Percentiles rank a stretch among this genome's conserved stretches.
Evolutionary conservation across 495 filamentous ascomycete species (phyloP).

Genomic region (Chlorociboria aeruginascens): DNA sequence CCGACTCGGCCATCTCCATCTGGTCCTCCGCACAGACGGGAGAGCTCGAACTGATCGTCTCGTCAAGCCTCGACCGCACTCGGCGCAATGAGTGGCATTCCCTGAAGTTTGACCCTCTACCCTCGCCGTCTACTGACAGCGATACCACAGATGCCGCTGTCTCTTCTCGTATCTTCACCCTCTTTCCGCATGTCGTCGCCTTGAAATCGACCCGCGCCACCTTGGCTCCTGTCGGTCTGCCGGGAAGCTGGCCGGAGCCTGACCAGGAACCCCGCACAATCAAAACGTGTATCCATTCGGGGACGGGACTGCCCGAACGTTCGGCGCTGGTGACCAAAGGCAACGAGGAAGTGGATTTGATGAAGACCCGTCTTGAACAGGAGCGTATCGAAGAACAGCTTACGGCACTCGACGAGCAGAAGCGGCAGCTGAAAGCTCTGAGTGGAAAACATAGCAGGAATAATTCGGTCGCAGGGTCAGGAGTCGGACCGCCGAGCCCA

Average conservation of each 20-base stretch:
- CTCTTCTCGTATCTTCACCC: slow-evolving; percentile 10
- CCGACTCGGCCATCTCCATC: slow-evolving; percentile 7
- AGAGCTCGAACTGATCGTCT: slow-evolving; percentile 2
- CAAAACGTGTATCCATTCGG: slow-evolving; percentile 1
- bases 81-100: slow-evolving; percentile 8
- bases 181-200: slow-evolving; percentile 10
- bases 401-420: slow-evolving; percentile 4
- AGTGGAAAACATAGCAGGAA: not conserved
- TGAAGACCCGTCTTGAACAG: not conserved
- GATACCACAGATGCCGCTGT: not conserved
- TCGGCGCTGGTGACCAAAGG: slow-evolving; percentile 8
- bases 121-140: not conserved
- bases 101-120: slow-evolving; percentile 5
- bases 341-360: slow-evolving; percentile 5
- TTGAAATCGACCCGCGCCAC: not conserved
- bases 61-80: slow-evolving; percentile 1
- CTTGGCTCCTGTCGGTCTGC: not conserved
- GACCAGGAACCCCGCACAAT: not conserved
- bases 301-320: slow-evolving; percentile 8
- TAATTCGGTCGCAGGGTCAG: slow-evolving; percentile 1
- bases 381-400: slow-evolving; percentile 5
- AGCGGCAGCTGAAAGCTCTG: slow-evolving; percentile 2
- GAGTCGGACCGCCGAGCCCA: not conserved
- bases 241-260: slow-evolving; percentile 5
- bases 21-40: slow-evolving; percentile 10